Percentiles rank a stretch among this genome's conserved stretches.
phyloP scores from a whole-genome alignment of 176 grass and related monocot genomes.

The Cenchrus fungigraminus region DNA sequence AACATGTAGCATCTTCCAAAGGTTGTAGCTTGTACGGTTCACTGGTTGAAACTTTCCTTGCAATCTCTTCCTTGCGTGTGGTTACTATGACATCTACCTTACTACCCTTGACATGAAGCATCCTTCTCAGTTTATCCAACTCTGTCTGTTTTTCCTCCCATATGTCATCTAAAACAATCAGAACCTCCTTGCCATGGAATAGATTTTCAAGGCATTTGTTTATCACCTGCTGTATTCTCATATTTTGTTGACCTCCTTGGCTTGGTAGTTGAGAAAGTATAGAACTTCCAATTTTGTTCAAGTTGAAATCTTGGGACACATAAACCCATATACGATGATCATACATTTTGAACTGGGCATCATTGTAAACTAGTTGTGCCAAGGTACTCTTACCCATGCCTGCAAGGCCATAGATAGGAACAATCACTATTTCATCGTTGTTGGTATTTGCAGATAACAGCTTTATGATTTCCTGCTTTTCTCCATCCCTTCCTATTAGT shows the following conservation, averaged over 20 bases:
- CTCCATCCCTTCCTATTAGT: background rate
- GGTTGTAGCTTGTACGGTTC: background rate
- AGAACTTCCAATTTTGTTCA: background rate
- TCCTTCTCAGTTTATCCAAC: background rate
- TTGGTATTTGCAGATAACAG: background rate
- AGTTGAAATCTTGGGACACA: background rate
- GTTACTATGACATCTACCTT: slow-evolving; percentile 10
- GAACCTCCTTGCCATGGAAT: background rate
- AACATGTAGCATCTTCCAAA: background rate
- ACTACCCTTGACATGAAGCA: background rate
- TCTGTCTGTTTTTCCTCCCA: background rate
- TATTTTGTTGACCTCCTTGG: background rate
- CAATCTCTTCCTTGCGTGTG: background rate
- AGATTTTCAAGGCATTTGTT: background rate
- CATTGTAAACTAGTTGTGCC: background rate
- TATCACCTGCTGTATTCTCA: background rate
- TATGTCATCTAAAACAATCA: background rate
- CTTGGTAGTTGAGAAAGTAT: background rate
- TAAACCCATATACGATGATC: background rate
- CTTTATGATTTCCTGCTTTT: background rate
- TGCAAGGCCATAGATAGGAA: slow-evolving; percentile 10
- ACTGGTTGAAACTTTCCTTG: background rate
- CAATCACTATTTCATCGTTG: background rate
- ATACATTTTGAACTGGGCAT: background rate
- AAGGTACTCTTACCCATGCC: slow-evolving; percentile 8